Evolutionary conservation across 169 alveolate species (phyloP), one percentile per base, ranked within the genome.

Genomic region (Theileria sp.): DNA sequence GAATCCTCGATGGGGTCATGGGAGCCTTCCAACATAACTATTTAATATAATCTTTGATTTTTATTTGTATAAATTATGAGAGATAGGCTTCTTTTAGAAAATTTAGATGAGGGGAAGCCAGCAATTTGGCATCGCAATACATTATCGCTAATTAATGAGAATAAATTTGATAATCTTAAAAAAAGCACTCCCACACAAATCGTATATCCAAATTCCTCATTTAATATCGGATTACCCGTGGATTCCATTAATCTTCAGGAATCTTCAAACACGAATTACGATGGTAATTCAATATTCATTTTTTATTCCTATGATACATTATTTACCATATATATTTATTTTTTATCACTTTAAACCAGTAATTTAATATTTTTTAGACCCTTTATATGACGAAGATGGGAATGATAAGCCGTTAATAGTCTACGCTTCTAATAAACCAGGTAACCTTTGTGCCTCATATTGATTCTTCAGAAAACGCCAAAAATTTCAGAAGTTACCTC

Each of bases 121-220:
- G 87, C 91, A 13, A 74, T 81, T 4, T 85, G 91, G 91, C 73
- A 79, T 26, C 77, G 91, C 56, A 71, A 75, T 58, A 74, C 85
- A 7, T 38, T 85, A 12, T 78, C 87, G 9, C 58, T 78, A 25
- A 34, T 72, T 23, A 54, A 32, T 30, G 75, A 54, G 68, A 54
- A 34, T 34, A 34, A 50, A 10, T 66, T 32, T 28, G 51, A 75
- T 28, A 23, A 58, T 34, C 65, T 21, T 6, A 72, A 49, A 36
- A 67, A 78, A 12, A 23, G 38, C n/a, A 51, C 73, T 1, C 91
- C 91, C 7, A 68, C 87, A 12, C 87, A 85, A 38, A 54, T 85
- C 15, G 91, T 85, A 3, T 75, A 85, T 49, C 91, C 91, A 2
- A 72, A 85, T 25, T 75, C 77, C 28, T 85, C 91, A 10, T 74